Conservation (phyloP, 768 basidiomycete species). For the Suillus ampliporus region DNA sequence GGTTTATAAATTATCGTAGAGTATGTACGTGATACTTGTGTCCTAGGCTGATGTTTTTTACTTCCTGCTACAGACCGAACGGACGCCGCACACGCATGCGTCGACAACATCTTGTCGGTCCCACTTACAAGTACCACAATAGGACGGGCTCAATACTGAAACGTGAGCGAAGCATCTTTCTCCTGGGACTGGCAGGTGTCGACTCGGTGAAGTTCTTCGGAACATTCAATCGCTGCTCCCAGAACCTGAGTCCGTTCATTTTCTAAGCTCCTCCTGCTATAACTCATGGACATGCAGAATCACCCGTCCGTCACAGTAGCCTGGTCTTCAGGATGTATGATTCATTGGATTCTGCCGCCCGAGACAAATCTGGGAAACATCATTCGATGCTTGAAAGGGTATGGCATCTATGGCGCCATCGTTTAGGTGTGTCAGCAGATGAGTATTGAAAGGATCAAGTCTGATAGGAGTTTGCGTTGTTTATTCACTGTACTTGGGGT, state of each 20-base stretch:
- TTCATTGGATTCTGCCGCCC: no score
- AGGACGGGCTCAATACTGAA: conserved; percentile 88
- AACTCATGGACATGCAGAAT: no score
- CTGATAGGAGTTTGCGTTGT: no score
- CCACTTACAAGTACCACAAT: conserved; percentile 25
- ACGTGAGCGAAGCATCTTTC: conserved; percentile 92
- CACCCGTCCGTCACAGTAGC: conserved; percentile 62
- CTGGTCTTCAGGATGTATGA: conserved; percentile 60
- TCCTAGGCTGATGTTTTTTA: no score
- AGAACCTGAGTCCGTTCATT: conserved; percentile 51
- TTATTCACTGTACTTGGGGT: no score
- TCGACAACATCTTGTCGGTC: conserved; percentile 78
- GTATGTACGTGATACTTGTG: no score
- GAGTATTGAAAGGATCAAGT: conserved; percentile 91
- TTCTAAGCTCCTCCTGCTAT: no score
- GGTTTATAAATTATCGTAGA: no score
- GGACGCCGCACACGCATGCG: conserved; percentile 88
- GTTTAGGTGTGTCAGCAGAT: conserved; percentile 60
- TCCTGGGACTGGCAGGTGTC: conserved; percentile 91
- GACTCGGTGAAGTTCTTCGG: conserved; percentile 94
- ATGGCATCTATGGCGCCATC: no score
- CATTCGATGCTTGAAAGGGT: no score
- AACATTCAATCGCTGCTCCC: conserved; percentile 78
- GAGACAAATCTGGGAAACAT: conserved; percentile 32
- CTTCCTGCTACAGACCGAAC: no score